Evolutionary conservation across 1,284 basidiomycete genomes (phyloP).

Genomic region (Fomitopsis palustris): DNA sequence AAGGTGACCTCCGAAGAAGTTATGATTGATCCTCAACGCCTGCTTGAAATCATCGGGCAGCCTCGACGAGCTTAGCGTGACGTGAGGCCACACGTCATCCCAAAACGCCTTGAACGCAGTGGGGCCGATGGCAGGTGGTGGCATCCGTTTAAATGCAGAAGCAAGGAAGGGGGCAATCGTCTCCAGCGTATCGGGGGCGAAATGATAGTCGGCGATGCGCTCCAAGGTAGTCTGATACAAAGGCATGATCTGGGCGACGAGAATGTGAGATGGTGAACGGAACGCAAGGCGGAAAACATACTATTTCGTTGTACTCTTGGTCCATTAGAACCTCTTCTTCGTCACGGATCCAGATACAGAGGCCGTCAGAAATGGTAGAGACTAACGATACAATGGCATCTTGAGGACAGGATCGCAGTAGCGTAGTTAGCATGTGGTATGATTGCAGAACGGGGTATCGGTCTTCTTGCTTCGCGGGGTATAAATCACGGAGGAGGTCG

Average conservation of each 20-base stretch:
- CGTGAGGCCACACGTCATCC: slow-evolving; percentile 7
- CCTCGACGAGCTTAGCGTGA: slow-evolving; percentile 5
- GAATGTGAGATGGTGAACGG: neutral
- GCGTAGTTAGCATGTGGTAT: slow-evolving; percentile 29
- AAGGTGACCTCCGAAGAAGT: slow-evolving; percentile 10
- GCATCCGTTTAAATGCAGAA: slow-evolving; percentile 46
- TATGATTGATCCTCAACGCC: slow-evolving; percentile 14
- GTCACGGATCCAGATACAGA: slow-evolving; percentile 53
- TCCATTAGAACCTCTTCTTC: slow-evolving; percentile 34
- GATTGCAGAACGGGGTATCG: slow-evolving; percentile 10
- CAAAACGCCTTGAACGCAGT: slow-evolving; percentile 37
- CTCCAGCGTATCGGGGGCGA: slow-evolving; percentile 37
- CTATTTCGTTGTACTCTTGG: slow-evolving; percentile 44
- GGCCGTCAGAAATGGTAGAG: slow-evolving; percentile 32
- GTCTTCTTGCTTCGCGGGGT: slow-evolving; percentile 28
- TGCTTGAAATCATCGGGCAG: slow-evolving; percentile 19
- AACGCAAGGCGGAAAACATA: slow-evolving; percentile 26
- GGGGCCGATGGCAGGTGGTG: slow-evolving; percentile 42
- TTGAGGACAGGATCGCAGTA: slow-evolving; percentile 28
- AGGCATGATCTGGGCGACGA: slow-evolving; percentile 34
- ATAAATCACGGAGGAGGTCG: slow-evolving; percentile 31
- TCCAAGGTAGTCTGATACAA: slow-evolving; percentile 43
- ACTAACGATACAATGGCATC: slow-evolving; percentile 31
- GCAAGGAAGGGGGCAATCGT: slow-evolving; percentile 39
- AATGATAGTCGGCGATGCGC: slow-evolving; percentile 31